Evolutionary conservation across 345 rosid genomes (phyloP).

Genomic region (Populus nigra): DNA sequence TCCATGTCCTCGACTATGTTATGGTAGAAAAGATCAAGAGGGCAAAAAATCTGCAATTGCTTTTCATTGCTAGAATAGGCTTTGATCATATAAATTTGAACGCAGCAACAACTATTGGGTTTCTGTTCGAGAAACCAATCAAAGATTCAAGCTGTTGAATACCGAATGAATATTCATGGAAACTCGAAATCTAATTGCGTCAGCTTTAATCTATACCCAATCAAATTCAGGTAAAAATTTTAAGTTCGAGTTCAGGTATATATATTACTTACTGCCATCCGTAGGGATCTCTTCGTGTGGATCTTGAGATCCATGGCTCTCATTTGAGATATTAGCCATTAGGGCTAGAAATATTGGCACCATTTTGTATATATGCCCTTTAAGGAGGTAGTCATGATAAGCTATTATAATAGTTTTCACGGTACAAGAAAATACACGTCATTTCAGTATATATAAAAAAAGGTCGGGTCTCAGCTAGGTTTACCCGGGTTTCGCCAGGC

Average conservation of each 20-base stretch:
- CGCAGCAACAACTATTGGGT: conserved; percentile 82
- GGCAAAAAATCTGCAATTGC: conserved; percentile 79
- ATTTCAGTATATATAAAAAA: too few relatives aligned
- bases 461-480: too few relatives aligned
- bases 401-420: too few relatives aligned
- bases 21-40: conserved; percentile 84
- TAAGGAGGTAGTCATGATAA: too few relatives aligned
- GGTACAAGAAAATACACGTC: too few relatives aligned
- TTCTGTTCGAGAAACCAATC: neutral
- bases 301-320: neutral
- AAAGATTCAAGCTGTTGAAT: neutral
- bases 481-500: too few relatives aligned
- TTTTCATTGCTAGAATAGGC: conserved; percentile 87
- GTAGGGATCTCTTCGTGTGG: neutral
- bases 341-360: neutral
- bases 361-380: neutral
- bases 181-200: too few relatives aligned
- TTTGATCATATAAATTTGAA: conserved; percentile 81
- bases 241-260: too few relatives aligned
- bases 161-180: neutral
- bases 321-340: neutral
- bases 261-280: too few relatives aligned
- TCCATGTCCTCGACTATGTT: conserved; percentile 81
- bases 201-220: too few relatives aligned
- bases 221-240: too few relatives aligned